Conservation (phyloP, 1,284 basidiomycete genomes). For the Xerocomus amazonicus region DNA sequence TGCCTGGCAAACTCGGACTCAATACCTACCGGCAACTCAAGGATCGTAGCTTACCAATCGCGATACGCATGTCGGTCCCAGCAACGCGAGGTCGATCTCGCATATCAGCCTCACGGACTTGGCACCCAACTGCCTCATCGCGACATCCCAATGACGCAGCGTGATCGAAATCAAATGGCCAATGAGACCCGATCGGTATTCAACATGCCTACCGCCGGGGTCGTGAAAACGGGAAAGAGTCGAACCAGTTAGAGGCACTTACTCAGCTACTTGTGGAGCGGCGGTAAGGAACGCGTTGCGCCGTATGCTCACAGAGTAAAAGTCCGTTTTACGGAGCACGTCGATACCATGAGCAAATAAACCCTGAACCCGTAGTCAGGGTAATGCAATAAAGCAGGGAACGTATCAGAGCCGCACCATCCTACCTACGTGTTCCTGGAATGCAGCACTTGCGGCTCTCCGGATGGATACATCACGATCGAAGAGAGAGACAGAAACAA, state of each 20-base stretch:
- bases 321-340: constrained; percentile 88
- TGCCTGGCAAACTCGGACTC: constrained; percentile 40
- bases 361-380: constrained; percentile 46
- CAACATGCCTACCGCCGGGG: constrained; percentile 45
- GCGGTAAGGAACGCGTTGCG: constrained; percentile 82
- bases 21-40: constrained; percentile 7
- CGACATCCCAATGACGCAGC: constrained; percentile 85
- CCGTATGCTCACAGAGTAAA: constrained; percentile 87
- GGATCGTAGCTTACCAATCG: constrained; percentile 45
- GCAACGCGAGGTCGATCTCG: constrained; percentile 50
- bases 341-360: constrained; percentile 94
- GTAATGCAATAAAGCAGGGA: constrained; percentile 6
- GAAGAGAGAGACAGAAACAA: constrained; percentile 80
- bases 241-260: constrained; percentile 32
- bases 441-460: constrained; percentile 96
- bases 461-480: constrained; percentile 95
- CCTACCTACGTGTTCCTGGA: constrained; percentile 95
- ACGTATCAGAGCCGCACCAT: constrained; percentile 54
- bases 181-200: constrained; percentile 72
- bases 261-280: constrained; percentile 84
- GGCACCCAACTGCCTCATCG: constrained; percentile 80
- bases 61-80: constrained; percentile 49
- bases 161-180: constrained; percentile 76
- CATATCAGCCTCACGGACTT: constrained; percentile 72
- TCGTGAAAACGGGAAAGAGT: constrained; percentile 5